phyloP scores from a whole-genome alignment of 2,329 filamentous ascomycete species.

The Verticillium dahliae region DNA sequence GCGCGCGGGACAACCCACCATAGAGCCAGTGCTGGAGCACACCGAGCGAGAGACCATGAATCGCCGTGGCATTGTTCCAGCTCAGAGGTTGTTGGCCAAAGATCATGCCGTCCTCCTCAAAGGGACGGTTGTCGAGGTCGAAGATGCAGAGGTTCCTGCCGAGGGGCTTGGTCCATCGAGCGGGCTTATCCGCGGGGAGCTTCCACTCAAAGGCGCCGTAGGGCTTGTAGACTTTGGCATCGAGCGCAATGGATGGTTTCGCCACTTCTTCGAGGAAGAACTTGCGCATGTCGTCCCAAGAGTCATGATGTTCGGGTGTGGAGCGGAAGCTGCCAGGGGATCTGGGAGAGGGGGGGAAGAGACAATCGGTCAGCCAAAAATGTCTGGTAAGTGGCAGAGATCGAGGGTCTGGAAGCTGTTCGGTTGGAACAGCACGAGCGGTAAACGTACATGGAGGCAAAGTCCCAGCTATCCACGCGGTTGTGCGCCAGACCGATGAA shows the following conservation, averaged over 20 bases:
- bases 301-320: constrained; percentile 1
- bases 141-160: constrained; percentile 36
- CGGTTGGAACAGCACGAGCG: background rate
- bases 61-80: constrained; percentile 23
- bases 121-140: constrained; percentile 35
- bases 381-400: too few relatives aligned
- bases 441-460: constrained; percentile 13
- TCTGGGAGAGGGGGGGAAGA: background rate
- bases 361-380: too few relatives aligned
- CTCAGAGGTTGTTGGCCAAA: constrained; percentile 26
- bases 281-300: constrained; percentile 18
- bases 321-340: background rate
- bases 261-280: constrained; percentile 25
- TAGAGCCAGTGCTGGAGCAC: constrained; percentile 39
- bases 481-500: constrained; percentile 25
- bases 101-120: constrained; percentile 25
- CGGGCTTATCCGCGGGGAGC: constrained; percentile 15
- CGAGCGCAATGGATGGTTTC: constrained; percentile 20
- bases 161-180: constrained; percentile 24
- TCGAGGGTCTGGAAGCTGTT: background rate
- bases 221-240: constrained; percentile 18
- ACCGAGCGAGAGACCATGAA: constrained; percentile 31
- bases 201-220: constrained; percentile 25
- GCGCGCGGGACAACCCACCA: constrained; percentile 16
- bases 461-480: constrained; percentile 21